A percentile compares a stretch with the other conserved stretches of the same genome.
These are phyloP conservation scores for Pigoraptor vietnamica DNA, from an alignment of 78 protist genomes.

Conservation along the genomic window DNA sequence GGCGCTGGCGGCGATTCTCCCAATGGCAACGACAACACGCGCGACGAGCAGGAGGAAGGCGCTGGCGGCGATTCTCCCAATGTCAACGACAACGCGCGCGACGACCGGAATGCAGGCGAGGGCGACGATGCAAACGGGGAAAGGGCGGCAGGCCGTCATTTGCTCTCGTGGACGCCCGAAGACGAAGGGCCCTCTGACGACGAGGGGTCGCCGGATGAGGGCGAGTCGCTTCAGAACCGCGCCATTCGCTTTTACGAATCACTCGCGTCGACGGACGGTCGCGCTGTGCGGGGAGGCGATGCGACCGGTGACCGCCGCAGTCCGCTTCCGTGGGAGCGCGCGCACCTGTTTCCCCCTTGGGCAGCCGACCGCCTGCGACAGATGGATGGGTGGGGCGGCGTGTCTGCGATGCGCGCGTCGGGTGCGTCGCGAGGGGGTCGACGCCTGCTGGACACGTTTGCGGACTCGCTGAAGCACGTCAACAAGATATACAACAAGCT, in stretches of 20 bases:
- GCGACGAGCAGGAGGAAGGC: too few species aligned
- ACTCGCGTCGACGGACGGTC: background rate
- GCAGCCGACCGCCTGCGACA: background rate
- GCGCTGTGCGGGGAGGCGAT: too few species aligned
- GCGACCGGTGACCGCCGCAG: background rate
- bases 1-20: too few species aligned
- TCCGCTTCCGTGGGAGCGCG: background rate
- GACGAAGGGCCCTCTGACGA: background rate
- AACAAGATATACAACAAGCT: conserved; percentile 54
- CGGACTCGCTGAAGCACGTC: conserved; percentile 64
- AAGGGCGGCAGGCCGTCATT: too few species aligned
- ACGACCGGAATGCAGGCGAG: too few species aligned
- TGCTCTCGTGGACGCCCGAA: background rate
- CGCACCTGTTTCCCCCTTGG: background rate
- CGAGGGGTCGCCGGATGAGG: background rate
- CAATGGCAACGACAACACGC: too few species aligned
- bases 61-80: too few species aligned
- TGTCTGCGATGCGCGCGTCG: background rate
- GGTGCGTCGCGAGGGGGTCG: background rate
- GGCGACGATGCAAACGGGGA: too few species aligned
- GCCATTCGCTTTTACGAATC: background rate
- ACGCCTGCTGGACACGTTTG: conserved; percentile 35
- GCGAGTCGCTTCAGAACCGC: background rate
- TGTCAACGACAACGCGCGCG: too few species aligned
- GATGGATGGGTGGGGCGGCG: background rate